phyloP scores from a whole-genome alignment of 116 monocot genomes.

The Phalaenopsis hybrid region DNA sequence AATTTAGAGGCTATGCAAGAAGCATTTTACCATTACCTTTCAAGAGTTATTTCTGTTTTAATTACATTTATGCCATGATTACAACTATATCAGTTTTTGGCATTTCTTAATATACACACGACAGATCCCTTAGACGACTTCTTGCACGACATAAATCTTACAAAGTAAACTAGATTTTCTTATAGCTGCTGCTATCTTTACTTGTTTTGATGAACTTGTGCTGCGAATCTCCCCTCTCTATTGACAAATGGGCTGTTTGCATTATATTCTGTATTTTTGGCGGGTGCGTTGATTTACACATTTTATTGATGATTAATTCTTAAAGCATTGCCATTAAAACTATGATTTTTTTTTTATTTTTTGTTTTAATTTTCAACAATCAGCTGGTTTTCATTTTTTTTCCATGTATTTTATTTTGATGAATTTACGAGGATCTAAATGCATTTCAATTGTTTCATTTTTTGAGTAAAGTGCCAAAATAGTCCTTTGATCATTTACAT shows the following conservation, averaged over 20 bases:
- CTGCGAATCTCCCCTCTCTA: background rate
- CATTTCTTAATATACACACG: background rate
- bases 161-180: background rate
- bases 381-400: background rate
- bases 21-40: background rate
- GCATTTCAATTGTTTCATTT: background rate
- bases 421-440: background rate
- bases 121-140: background rate
- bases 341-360: background rate
- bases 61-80: background rate
- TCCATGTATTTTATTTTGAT: background rate
- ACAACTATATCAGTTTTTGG: background rate
- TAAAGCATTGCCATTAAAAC: background rate
- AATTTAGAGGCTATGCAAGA: background rate
- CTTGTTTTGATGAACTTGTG: too few relatives aligned
- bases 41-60: background rate
- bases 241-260: background rate
- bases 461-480: too few relatives aligned
- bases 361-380: background rate
- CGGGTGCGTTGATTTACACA: background rate
- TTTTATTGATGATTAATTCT: constrained; percentile 1
- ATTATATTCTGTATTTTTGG: background rate
- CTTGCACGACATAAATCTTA: background rate
- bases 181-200: background rate
- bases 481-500: too few relatives aligned